Evolutionary conservation across 2,329 filamentous ascomycete species (phyloP).

Genomic region (Aspergillus sp.): DNA sequence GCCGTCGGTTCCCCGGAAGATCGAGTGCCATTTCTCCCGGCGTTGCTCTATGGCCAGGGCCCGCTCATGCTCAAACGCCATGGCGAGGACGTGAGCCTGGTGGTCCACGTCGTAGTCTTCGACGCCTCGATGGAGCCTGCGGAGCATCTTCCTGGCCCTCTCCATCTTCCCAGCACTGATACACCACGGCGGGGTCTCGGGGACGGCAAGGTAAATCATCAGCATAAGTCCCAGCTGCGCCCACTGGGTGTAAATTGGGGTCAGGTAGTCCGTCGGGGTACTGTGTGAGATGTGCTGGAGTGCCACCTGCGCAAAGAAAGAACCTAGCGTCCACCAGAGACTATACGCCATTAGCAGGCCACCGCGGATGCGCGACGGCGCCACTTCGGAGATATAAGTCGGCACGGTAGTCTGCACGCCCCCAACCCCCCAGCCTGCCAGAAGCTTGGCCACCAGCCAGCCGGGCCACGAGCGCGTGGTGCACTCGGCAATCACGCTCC

Average conservation of each 20-base stretch:
- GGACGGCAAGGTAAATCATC: conserved; percentile 4
- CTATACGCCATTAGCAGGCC: conserved; percentile 11
- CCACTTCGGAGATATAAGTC: conserved; percentile 8
- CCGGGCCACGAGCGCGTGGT: conserved; percentile 1
- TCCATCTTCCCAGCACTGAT: conserved; percentile 5
- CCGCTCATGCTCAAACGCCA: conserved; percentile 8
- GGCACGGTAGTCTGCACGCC: conserved; percentile 7
- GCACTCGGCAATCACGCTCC: conserved; percentile 7
- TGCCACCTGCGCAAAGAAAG: conserved; percentile 9
- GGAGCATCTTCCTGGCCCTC: conserved; percentile 2
- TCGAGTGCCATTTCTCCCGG: conserved; percentile 11
- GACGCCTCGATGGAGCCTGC: conserved; percentile 1
- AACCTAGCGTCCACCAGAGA: conserved; percentile 12
- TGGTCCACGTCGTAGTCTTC: conserved; percentile 8
- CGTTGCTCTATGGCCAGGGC: conserved; percentile 6
- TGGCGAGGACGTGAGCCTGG: conserved; percentile 1
- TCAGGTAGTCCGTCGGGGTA: not conserved
- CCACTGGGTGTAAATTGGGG: conserved; percentile 10
- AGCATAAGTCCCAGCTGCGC: conserved; percentile 9
- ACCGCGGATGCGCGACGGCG: conserved; percentile 8
- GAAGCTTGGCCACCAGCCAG: conserved; percentile 8
- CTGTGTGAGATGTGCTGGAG: conserved; percentile 5
- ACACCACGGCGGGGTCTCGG: conserved; percentile 7
- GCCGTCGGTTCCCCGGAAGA: conserved; percentile 8
- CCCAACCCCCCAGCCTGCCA: conserved; percentile 7